Evolutionary conservation across 1,139 yeast genomes (phyloP).

Genomic region (Pichia sp.): DNA sequence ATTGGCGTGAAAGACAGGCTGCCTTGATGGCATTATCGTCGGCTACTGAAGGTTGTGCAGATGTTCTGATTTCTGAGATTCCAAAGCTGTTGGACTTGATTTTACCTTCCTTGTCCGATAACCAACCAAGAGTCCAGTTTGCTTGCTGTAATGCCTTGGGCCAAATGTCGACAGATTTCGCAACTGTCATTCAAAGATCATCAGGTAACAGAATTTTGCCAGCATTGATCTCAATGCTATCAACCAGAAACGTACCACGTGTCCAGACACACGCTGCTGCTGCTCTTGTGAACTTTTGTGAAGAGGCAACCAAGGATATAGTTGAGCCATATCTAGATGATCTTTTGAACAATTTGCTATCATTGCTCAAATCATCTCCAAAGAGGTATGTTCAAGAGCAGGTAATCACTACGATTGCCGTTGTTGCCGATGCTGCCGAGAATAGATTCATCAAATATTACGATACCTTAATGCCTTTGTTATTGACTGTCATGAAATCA

Average conservation of each 20-base stretch:
- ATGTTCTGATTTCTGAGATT: constrained; percentile 76
- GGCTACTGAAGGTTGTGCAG: constrained; percentile 97
- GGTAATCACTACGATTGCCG: constrained; percentile 92
- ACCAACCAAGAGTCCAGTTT: constrained; percentile 91
- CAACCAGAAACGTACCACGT: constrained; percentile 54
- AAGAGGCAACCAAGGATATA: constrained; percentile 81
- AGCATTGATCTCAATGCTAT: constrained; percentile 74
- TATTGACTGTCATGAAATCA: constrained; percentile 71
- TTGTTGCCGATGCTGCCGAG: constrained; percentile 98
- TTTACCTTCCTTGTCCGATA: constrained; percentile 74
- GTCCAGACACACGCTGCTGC: constrained; percentile 99
- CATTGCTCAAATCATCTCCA: constrained; percentile 68
- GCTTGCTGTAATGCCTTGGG: constrained; percentile 97
- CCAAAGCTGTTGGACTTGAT: constrained; percentile 79
- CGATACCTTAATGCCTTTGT: constrained; percentile 89
- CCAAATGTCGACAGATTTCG: constrained; percentile 96
- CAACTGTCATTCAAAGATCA: constrained; percentile 78
- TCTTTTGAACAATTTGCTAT: constrained; percentile 67
- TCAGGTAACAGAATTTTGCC: constrained; percentile 80
- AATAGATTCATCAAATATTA: constrained; percentile 83
- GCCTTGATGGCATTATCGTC: constrained; percentile 95
- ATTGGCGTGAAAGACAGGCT: constrained; percentile 96
- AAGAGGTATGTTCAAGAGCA: constrained; percentile 95
- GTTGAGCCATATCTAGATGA: constrained; percentile 88
- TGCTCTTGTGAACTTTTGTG: constrained; percentile 91